Base-by-base conservation (phyloP, 2,329 filamentous ascomycete species). In the Fusarium zealandicum region DNA sequence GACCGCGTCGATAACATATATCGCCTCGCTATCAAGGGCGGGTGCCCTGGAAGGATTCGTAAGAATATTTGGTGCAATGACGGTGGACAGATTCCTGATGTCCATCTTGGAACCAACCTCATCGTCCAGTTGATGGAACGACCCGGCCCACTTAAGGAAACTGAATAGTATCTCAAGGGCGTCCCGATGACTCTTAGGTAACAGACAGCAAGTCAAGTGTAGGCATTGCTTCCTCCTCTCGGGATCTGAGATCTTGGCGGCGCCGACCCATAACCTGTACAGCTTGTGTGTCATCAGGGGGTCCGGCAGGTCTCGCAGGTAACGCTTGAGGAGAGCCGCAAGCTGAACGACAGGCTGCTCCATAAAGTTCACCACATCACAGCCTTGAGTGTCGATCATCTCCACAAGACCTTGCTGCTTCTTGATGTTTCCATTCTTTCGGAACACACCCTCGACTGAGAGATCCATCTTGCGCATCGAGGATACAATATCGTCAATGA, bases 401-500 rank as follows among this genome's bases (percentile, higher is more conserved):
- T 96, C 91, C 32, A 92, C 88, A 6, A 96, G 80, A 57, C 96
- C 93, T 65, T 90, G 91, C 37, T 97, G 81, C 64, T 93, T 90
- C 73, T 95, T 93, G 77, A 99, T 97, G 74, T 98, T 99, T 66
- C 95, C 95, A 69, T 98, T 99, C 82, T 99, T 99, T 66, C 95
- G 88, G 84, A 99, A 99, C 17, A 99, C 93, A 67, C 95, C 95
- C 74, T 99, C 95, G 1, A 99, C 92, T 2, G 93, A 98, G 78
- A 99, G 92, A 73, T 99, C 95, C 92, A 99, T 98, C 75, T 93
- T 95, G 66, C 93, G 88, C 91, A 99, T 96, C 11, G 93, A 92
- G 4, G 90, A 90, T 31, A 99, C 89, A 41, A 93, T 88, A 71
- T 97, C 93, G 69, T 98, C 93, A n/a, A 99, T 84, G 45, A 99